Base-by-base conservation (phyloP, 164 flowering plant species). In the Magnolia officinalis region DNA sequence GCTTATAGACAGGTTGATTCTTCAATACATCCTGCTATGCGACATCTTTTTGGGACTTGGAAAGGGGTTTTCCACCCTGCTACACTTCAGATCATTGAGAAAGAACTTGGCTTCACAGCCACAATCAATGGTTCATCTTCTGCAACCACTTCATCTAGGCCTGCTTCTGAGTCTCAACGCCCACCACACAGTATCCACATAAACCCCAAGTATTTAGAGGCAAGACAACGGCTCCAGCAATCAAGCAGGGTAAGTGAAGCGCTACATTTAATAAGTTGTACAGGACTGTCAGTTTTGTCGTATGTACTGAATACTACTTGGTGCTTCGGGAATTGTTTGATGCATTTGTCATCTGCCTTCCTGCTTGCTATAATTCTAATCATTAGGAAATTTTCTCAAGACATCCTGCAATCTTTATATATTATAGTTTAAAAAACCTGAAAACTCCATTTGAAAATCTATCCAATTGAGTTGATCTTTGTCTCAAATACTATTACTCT, bases 21-120 rank as follows among this genome's bases (percentile, higher is more conserved):
- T 72, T 82, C 96, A 68, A 80, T 85, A 29, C 96, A 91, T 85
- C 24, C 85, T 74, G 87, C 92, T 67, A 92, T 96, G 98, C 82
- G 92, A 72, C 99, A 93, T 90, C 98, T 96, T 85, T 96, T 96
- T 87, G 94, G 94, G 76, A 96, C 99, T 23, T 96, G 99, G 99
- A 93, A 87, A 82, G 93, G 92, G 75, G 96, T 96, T 18, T 96
- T 96, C 72, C 97, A 96, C 78, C 84, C 81, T 70, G 88, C 87
- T 63, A 20, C 89, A 71, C 98, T 96, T 80, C 98, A 93, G 85
- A 72, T 80, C 58, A 96, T 96, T 73, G 99, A 90, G 81, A 90
- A 87, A 80, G 96, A 96, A 84, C 95, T 96, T 81, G 92, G 92
- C 45, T 88, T 96, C 75, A 10, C 83, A 23, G 55, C 91, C 31